Evolutionary conservation across 1,284 basidiomycete genomes (phyloP), one percentile per base, ranked within the genome.

Genomic region (Irpex rosettiformis): DNA sequence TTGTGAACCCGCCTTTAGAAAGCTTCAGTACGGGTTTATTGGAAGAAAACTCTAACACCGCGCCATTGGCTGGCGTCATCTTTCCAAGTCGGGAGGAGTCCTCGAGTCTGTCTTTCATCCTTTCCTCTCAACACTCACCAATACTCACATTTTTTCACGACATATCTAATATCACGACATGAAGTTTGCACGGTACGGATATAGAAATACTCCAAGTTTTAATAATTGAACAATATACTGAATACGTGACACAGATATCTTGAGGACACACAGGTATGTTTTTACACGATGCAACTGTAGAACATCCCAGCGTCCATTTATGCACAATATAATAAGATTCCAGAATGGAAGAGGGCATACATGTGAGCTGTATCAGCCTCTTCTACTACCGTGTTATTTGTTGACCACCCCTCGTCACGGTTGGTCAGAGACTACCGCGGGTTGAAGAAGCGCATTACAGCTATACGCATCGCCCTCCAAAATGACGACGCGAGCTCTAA

Each of bases 311-410:
- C 18, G 22, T 58, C 54, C 52, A 10, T 48, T 51, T 37, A 52
- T 42, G 49, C 47, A 13, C 25, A 45, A 53, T 18, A 25, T n/a
- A 25, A 22, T 55, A 60, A 92, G 89, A 84, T 81, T 33, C 85
- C 89, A 1, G 90, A 93, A 73, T 93, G 90, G 90, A 88, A 90
- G 68, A 85, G 79, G 62, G 89, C 88, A 13, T 93, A 93, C 70
- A 89, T 93, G 90, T 91, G 64, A 60, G 80, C 68, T 48, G 40
- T 16, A 10, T 10, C 22, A 49, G 18, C 8, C 37, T 48, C 16
- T n/a, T 56, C 33, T 30, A 47, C 30, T 58, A 57, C 42, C 56
- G 13, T n/a, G 27, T 27, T 45, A 45, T 62, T 11, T 56, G 29
- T 33, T 37, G 33, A 37, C 33, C 33, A 37, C 7, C 16, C 49